These are phyloP conservation scores for Cicer judaicum DNA, from an alignment of 306 rosid genomes.

Conservation along the genomic window DNA sequence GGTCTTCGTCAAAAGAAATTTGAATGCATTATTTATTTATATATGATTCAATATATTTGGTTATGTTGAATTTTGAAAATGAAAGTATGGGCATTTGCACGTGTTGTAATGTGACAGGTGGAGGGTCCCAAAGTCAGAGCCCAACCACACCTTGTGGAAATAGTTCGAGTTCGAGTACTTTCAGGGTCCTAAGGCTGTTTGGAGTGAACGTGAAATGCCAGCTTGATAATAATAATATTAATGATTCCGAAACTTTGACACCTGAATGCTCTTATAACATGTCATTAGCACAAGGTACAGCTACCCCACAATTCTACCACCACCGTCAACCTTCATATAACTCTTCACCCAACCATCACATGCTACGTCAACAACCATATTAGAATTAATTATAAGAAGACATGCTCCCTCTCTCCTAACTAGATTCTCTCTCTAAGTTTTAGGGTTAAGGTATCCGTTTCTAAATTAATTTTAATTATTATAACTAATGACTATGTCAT, in stretches of 20 bases:
- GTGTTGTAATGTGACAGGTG: conserved; percentile 48
- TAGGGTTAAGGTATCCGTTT: conserved; percentile 40
- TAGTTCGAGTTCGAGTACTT: conserved; percentile 52
- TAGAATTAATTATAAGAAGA: conserved; percentile 9
- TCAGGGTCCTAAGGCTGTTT: conserved; percentile 79
- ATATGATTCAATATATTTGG: not conserved
- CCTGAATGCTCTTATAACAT: conserved; percentile 48
- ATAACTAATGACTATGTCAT: conserved; percentile 35
- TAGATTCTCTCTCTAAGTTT: conserved; percentile 38
- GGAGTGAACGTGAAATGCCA: conserved; percentile 97
- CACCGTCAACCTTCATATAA: conserved; percentile 42
- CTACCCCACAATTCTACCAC: conserved; percentile 47
- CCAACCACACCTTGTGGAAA: conserved; percentile 52
- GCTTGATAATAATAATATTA: conserved; percentile 34
- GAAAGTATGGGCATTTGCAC: conserved; percentile 47
- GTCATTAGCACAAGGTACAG: conserved; percentile 53
- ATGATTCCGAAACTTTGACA: conserved; percentile 55
- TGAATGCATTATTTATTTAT: not conserved
- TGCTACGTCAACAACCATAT: conserved; percentile 63
- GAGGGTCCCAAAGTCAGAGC: conserved; percentile 56
- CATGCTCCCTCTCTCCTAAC: conserved; percentile 18
- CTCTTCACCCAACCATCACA: conserved; percentile 53
- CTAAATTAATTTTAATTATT: conserved; percentile 21
- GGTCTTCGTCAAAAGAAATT: not conserved
- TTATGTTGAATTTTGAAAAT: not conserved